Percentiles rank a stretch among this genome's conserved stretches.
These are phyloP conservation scores for Cyclostephanos tholiformis DNA, from an alignment of 108 stramenopile genomes.

Conservation along the genomic window DNA sequence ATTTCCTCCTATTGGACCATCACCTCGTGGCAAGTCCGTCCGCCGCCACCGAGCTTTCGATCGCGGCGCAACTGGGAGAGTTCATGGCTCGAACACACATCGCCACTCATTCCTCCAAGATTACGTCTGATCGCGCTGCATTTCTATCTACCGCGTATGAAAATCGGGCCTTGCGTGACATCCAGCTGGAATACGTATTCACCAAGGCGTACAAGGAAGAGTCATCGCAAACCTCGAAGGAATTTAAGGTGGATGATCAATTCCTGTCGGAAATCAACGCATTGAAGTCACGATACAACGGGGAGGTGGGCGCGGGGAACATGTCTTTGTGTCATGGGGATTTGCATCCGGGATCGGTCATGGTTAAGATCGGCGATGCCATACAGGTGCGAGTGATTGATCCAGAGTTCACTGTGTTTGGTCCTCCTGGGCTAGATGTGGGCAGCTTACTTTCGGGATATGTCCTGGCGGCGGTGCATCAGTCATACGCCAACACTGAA, in stretches of 20 bases:
- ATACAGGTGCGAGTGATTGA: constrained; percentile 68
- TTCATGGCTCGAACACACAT: constrained; percentile 82
- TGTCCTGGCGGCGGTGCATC: constrained; percentile 71
- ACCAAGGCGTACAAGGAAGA: constrained; percentile 80
- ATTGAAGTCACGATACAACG: constrained; percentile 70
- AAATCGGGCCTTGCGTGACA: constrained; percentile 77
- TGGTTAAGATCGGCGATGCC: constrained; percentile 56
- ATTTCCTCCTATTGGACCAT: constrained; percentile 69
- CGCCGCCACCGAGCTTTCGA: constrained; percentile 25
- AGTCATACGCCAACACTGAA: constrained; percentile 48
- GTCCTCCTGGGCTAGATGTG: constrained; percentile 82
- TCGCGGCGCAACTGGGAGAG: constrained; percentile 64
- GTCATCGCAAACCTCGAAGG: constrained; percentile 64
- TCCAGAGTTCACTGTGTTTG: constrained; percentile 87
- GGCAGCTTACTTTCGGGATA: constrained; percentile 78
- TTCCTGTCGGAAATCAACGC: constrained; percentile 67
- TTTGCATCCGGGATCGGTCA: constrained; percentile 83
- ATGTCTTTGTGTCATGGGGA: constrained; percentile 79
- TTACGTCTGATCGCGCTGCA: constrained; percentile 49
- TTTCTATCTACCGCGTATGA: constrained; percentile 62
- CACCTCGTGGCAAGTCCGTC: constrained; percentile 59
- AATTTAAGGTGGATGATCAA: constrained; percentile 52
- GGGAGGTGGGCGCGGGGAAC: constrained; percentile 37
- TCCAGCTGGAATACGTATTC: constrained; percentile 84
- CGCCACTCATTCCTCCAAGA: constrained; percentile 63